Evolutionary conservation across 83 land plant genomes (phyloP).

Genomic region (Diphasiastrum complanatum): DNA sequence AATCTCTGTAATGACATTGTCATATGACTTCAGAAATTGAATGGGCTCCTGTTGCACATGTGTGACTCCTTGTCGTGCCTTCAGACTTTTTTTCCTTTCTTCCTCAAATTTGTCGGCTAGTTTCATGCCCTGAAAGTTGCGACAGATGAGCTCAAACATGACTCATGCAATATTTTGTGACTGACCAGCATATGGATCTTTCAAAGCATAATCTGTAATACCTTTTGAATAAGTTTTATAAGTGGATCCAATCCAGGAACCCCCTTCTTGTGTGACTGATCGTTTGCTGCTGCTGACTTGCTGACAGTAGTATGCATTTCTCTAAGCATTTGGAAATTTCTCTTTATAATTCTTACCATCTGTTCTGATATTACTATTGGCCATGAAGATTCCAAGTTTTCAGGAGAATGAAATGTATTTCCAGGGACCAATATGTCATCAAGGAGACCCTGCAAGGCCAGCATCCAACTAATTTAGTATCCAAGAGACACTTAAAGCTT

Average conservation of each 20-base stretch:
- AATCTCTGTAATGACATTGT: neutral
- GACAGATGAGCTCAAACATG: neutral
- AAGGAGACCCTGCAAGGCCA: too few species aligned
- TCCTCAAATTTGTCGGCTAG: neutral
- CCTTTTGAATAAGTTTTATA: slow-evolving; percentile 8
- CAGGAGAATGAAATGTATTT: neutral
- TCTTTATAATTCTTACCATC: neutral
- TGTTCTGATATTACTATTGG: neutral
- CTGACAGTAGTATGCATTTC: neutral
- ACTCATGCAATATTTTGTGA: neutral
- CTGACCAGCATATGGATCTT: too few species aligned
- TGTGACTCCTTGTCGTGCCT: neutral
- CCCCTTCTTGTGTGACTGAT: neutral
- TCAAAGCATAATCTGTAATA: neutral
- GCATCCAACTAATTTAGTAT: too few species aligned
- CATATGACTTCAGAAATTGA: neutral
- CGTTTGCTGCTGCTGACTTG: neutral
- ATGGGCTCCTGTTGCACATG: neutral
- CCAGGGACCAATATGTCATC: neutral
- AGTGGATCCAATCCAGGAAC: neutral
- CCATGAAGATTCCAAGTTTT: neutral
- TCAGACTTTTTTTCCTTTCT: neutral
- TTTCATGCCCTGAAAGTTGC: slow-evolving; percentile 1
- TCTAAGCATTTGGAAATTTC: neutral
- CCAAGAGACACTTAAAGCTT: too few species aligned